Evolutionary conservation across 345 rosid genomes (phyloP), one percentile per base, ranked within the genome.

Genomic region (Schrenkiella parvula): DNA sequence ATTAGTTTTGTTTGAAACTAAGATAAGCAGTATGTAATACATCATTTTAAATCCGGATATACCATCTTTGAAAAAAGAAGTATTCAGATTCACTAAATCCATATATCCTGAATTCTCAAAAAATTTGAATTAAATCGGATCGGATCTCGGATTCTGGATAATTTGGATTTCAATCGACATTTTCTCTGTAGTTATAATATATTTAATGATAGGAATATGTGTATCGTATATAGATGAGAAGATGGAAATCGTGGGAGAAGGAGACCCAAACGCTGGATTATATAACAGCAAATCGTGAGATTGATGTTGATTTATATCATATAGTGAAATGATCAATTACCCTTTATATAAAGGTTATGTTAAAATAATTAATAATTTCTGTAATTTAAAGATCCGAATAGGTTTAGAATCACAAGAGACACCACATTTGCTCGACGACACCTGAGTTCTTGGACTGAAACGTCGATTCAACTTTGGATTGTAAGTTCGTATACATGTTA

Each of bases 401-500:
- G 96, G 19, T 90, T 86, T 73, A 79, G 96, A 74, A 69, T 71
- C 13, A 75, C 87, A 5, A 80, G 91, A 74, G 84, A 90, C 31
- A 90, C 91, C 19, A 88, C 96, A 15, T 90, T 90, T 70, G 90
- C 76, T 0, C 89, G 91, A 38, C 82, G 96, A 23, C 93, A 88
- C 65, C 72, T 64, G 66, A 79, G 76, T 53, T 69, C 74, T 69
- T 86, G 73, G n/a, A 38, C 90, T 17, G 65, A 76, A 15, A 68
- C 83, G 18, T 29, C 82, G 19, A 5, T 82, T 28, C 80, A 63
- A 19, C 47, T 88, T 19, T 90, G 89, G 88, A 82, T 42, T 43
- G 93, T 88, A 62, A 81, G 96, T 72, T 61, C 0, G 12, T 43
- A 5, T 50, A 31, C 17, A 43, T 19, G 15, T 17, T 39, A 1